Evolutionary conservation across 805 yeast genomes (phyloP), one percentile per base, ranked within the genome.

Genomic region (Kuraishia cidri): DNA sequence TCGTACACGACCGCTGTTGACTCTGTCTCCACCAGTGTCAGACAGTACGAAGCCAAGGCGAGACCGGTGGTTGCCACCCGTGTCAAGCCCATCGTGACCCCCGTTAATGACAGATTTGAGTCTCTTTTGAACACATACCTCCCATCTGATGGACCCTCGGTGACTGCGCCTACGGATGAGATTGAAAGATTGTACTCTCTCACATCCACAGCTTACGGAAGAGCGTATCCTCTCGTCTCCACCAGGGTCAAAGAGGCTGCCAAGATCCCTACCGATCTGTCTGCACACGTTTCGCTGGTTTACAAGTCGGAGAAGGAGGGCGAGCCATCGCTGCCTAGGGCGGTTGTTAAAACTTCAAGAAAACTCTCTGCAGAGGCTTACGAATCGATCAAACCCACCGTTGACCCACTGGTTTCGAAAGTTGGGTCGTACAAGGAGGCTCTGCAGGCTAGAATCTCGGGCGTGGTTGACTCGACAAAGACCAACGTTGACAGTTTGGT

Each of bases 341-440:
- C 62, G 2, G 41, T 60, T n/a, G 53, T 56, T 2, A 53, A 56
- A 30, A 53, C 66, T 12, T 53, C 65, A 15, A 48, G 55, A 38
- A 50, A 53, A 32, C 48, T 60, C 25, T 56, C 64, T 2, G 46
- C 41, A 26, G 64, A 60, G 40, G 64, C 62, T 3, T 46, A 45
- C 30, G 35, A 47, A 15, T 37, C 50, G 5, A 43, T 56, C 33
- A 57, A 51, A 35, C 62, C 62, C 30, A 40, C 44, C 10, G 42
- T 48, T 14, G 48, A 45, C 14, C 39, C 51, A 29, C 39, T 50
- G 26, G 41, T 46, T 19, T 42, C 52, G 16, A 44, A 53, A 1
- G 45, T 56, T 22, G 52, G 51, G 20, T 42, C 40, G n/a, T 11
- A 33, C 2, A 37, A 31, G 15, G 25, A 29, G 8, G 15, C 26